Evolutionary conservation across 805 yeast genomes (phyloP).

Genomic region (Teunomyces atbi): DNA sequence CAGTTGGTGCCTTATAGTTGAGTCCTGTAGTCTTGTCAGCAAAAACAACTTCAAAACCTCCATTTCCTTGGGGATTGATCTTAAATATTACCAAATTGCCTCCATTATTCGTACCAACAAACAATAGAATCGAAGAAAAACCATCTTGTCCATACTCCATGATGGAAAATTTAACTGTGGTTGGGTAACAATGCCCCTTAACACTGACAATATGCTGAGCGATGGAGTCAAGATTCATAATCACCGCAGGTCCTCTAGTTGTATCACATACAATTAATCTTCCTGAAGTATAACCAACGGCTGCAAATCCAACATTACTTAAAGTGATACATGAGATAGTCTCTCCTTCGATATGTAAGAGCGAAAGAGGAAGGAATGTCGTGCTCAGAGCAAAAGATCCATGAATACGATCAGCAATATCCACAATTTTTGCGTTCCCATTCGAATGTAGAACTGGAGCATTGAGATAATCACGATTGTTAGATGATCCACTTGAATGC

Average conservation of each 20-base stretch:
- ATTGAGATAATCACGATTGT: slow-evolving; percentile 22
- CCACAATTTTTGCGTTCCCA: slow-evolving; percentile 40
- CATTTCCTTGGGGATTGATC: slow-evolving; percentile 56
- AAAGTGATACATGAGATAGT: slow-evolving; percentile 59
- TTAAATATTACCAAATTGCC: slow-evolving; percentile 61
- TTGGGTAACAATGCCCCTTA: slow-evolving; percentile 39
- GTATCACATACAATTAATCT: slow-evolving; percentile 67
- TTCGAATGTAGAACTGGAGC: slow-evolving; percentile 32
- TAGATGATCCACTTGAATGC: slow-evolving; percentile 19
- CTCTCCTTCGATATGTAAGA: slow-evolving; percentile 25
- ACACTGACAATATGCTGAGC: slow-evolving; percentile 31
- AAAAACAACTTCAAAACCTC: slow-evolving; percentile 60
- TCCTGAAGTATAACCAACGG: slow-evolving; percentile 77
- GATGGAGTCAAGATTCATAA: slow-evolving; percentile 40
- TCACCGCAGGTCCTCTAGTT: slow-evolving; percentile 72
- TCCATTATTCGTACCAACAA: slow-evolving; percentile 78
- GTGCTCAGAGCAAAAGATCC: slow-evolving; percentile 29
- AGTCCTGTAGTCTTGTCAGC: slow-evolving; percentile 42
- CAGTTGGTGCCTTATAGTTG: slow-evolving; percentile 26
- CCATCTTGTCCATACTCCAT: slow-evolving; percentile 65
- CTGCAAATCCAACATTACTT: slow-evolving; percentile 81
- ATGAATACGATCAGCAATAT: slow-evolving; percentile 56
- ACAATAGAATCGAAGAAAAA: slow-evolving; percentile 67
- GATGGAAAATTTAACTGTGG: slow-evolving; percentile 70
- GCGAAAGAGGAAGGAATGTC: slow-evolving; percentile 33